Base-by-base conservation (phyloP, 306 rosid genomes). In the Vigna mungo region DNA sequence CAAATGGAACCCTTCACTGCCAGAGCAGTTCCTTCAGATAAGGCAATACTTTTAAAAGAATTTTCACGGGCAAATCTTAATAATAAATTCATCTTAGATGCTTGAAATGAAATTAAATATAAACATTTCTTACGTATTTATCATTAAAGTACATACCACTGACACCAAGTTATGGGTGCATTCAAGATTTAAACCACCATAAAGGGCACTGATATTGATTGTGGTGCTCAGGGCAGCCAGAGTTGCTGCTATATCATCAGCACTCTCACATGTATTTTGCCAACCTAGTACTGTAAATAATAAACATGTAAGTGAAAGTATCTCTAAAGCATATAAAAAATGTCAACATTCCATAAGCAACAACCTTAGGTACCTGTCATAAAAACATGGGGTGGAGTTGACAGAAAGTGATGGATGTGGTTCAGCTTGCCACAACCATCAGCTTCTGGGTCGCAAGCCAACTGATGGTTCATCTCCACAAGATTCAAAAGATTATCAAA, bases 361-460 rank as follows among this genome's bases (percentile, higher is more conserved):
- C 83, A 59, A 56, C 11, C 37, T 41, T 23, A 83, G 73, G 77
- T 68, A 96, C 99, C 98, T 84, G 97, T 88, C 75, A 93, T 96
- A 84, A 96, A 92, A 74, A 91, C 96, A 78, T 84, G 89, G 20
- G 99, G 99, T 25, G 97, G 90, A 53, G 89, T 86, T 63, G 96
- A 80, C 59, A 96, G 96, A 82, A 91, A 85, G 86, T 86, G 99
- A 88, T 91, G 97, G 84, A 91, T 91, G 88, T 91, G 84, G 83
- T 96, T 92, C 80, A 64, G 92, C 83, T 85, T 90, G 88, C 99
- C 97, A 76, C 99, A 96, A 39, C 99, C 99, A 68, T 85, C 86
- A 66, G 69, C 90, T 66, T 89, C 99, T 11, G 75, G 86, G 84
- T 93, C 97, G 88, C 99, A 96, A 71, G 97, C 86, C 79, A 93